Evolutionary conservation across 805 yeast species (phyloP), one percentile per base, ranked within the genome.

Genomic region (Metschnikowia cerradonensis): DNA sequence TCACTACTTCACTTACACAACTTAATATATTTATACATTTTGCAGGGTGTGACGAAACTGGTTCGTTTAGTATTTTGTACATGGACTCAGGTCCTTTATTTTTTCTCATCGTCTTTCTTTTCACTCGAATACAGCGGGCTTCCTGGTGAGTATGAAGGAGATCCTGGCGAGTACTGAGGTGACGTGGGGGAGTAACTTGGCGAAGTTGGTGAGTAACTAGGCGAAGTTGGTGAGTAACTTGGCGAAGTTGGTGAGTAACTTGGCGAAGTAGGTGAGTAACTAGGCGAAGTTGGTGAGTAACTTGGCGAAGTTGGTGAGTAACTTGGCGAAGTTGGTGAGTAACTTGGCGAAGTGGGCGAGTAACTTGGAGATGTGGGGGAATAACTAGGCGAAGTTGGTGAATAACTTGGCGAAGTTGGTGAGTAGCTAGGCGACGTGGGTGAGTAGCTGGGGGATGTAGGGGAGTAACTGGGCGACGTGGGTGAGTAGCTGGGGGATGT

Each of bases 401-500:
- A 62, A 50, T 61, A 61, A 0, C 50, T 44, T 19, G 65, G 65
- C 22, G 65, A 61, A 1, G 65, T 61, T 19, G 67, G 90, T 0
- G 81, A 73, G 67, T 85, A 86, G 14, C 75, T 61, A 59, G 95
- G 94, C 0, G 90, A 82, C 0, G 91, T 85, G 48, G 94, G 94
- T 0, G 81, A 72, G 63, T 83, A 83, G 2, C 67, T 57, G 52
- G 89, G 88, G 3, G 83, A 76, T 0, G 88, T 82, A 46, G 88
- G 88, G 0, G 83, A 74, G 64, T 83, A 81, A 5, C 78, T 69
- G 58, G 94, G 92, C 5, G 88, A 82, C 1, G 94, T 87, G 44
- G 96, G 96, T 1, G 85, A 77, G 67, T 89, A 89, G 1, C 71
- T 59, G 53, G 97, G 97, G 0, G 92, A 84, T 0, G 96, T 88